A percentile compares a stretch with the other conserved stretches of the same genome.
These are phyloP conservation scores for Pulveroboletus sp. DNA, from an alignment of 768 basidiomycete genomes.

Conservation along the genomic window DNA sequence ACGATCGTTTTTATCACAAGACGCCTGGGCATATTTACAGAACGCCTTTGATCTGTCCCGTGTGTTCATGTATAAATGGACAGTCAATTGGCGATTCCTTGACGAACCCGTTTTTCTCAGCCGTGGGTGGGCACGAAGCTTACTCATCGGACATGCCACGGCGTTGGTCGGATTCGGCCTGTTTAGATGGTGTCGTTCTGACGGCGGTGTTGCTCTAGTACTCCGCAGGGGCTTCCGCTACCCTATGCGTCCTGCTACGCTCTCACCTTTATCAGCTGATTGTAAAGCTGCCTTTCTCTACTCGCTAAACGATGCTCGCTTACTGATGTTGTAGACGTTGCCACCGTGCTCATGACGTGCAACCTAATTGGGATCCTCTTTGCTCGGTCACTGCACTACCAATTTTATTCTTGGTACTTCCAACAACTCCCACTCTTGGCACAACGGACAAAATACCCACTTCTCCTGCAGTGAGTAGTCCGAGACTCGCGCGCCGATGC, in stretches of 20 bases:
- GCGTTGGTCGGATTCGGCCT: slow-evolving; percentile 63
- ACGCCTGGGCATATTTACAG: slow-evolving; percentile 60
- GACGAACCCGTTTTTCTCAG: slow-evolving; percentile 74
- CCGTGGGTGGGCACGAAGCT: slow-evolving; percentile 49
- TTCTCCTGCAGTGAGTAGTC: slow-evolving; percentile 52
- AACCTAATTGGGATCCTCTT: slow-evolving; percentile 90
- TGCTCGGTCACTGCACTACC: slow-evolving; percentile 94
- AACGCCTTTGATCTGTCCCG: slow-evolving; percentile 86
- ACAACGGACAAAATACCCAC: slow-evolving; percentile 68
- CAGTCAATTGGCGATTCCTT: slow-evolving; percentile 95
- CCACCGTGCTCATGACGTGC: slow-evolving; percentile 81
- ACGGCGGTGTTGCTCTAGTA: slow-evolving; percentile 62
- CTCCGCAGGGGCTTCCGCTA: slow-evolving; percentile 49
- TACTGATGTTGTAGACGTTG: slow-evolving; percentile 52
- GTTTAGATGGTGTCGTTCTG: slow-evolving; percentile 68
- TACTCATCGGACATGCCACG: slow-evolving; percentile 65
- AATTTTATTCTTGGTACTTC: slow-evolving; percentile 98
- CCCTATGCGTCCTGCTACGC: slow-evolving; percentile 48
- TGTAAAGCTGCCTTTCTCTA: slow-evolving; percentile 44
- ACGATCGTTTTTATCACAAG: slow-evolving; percentile 60
- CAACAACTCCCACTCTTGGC: slow-evolving; percentile 82
- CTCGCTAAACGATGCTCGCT: slow-evolving; percentile 10
- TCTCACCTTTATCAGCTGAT: slow-evolving; percentile 49
- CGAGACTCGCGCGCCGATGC: too few species aligned
- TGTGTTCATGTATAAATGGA: slow-evolving; percentile 92